A percentile compares a stretch with the other conserved stretches of the same genome.
Conservation (phyloP, 306 rosid genomes). For the Parietaria judaica region DNA sequence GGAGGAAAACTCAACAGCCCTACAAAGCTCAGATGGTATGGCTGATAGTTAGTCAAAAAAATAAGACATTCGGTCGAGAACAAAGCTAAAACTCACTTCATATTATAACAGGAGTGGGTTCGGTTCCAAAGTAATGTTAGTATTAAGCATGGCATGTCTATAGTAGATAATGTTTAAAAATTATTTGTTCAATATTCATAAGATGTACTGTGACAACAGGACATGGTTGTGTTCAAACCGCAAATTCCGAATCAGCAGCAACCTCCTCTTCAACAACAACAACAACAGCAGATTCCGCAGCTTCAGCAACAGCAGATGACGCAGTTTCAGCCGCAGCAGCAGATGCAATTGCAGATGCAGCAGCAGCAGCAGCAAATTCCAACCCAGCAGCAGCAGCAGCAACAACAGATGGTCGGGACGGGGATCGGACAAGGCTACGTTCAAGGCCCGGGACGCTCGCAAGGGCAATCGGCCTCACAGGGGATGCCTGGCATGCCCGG, state of each 20-base stretch:
- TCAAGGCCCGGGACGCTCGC: conserved; percentile 79
- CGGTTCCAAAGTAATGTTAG: conserved; percentile 1
- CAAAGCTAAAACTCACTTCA: background rate
- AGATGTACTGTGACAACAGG: conserved; percentile 24
- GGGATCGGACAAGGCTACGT: conserved; percentile 73
- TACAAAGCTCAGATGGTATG: too few species aligned
- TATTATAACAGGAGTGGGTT: conserved; percentile 6
- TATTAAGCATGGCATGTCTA: too few species aligned
- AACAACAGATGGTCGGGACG: conserved; percentile 72
- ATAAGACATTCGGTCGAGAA: background rate
- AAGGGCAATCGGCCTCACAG: conserved; percentile 74
- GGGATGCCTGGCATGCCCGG: conserved; percentile 62
- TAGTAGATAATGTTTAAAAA: too few species aligned
- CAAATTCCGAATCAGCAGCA: conserved; percentile 63
- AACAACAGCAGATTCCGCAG: conserved; percentile 17
- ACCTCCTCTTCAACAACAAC: conserved; percentile 18
- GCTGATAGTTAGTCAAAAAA: too few species aligned
- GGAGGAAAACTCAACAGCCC: too few species aligned
- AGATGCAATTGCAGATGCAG: conserved; percentile 37
- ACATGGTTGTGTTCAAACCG: conserved; percentile 94
- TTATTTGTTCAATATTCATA: too few species aligned
- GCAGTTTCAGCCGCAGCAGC: conserved; percentile 37
- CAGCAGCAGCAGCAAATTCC: conserved; percentile 56
- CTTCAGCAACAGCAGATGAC: conserved; percentile 21
- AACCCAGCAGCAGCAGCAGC: conserved; percentile 54